A percentile compares a stretch with the other conserved stretches of the same genome.
phyloP scores from a whole-genome alignment of 1,284 basidiomycete species.

The Moniliella sp. region DNA sequence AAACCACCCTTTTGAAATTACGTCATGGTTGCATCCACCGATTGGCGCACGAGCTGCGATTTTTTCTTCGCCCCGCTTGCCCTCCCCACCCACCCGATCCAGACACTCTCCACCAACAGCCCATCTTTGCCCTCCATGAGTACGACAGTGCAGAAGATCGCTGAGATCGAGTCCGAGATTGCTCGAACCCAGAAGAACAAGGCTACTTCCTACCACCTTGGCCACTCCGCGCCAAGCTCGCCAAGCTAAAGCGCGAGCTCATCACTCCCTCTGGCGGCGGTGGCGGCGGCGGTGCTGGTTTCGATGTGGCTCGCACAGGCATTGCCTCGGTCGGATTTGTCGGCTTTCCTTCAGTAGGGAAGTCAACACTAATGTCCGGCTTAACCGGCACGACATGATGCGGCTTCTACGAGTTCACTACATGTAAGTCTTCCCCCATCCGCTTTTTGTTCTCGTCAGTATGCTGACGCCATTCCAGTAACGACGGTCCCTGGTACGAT shows the following conservation, averaged over 20 bases:
- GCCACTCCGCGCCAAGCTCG: slow-evolving; percentile 95
- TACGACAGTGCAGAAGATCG: too few relatives aligned
- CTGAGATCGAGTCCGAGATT: too few relatives aligned
- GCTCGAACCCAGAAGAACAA: slow-evolving; percentile 98
- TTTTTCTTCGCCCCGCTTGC: too few relatives aligned
- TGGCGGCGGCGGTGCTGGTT: slow-evolving; percentile 56
- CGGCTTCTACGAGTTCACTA: slow-evolving; percentile 97
- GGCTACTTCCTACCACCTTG: slow-evolving; percentile 54
- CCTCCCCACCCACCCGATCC: too few relatives aligned
- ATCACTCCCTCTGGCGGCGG: slow-evolving; percentile 58
- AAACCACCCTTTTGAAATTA: too few relatives aligned
- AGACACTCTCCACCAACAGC: too few relatives aligned
- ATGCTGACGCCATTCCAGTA: slow-evolving; percentile 4
- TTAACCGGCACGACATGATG: slow-evolving; percentile 84
- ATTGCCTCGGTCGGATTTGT: slow-evolving; percentile 62
- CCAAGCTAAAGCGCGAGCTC: slow-evolving; percentile 82
- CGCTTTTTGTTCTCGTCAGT: neutral
- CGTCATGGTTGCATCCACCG: too few relatives aligned
- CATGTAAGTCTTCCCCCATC: slow-evolving; percentile 31
- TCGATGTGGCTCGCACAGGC: slow-evolving; percentile 92
- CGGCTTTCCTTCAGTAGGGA: slow-evolving; percentile 37
- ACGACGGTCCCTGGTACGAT: slow-evolving; percentile 77
- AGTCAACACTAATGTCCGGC: slow-evolving; percentile 92
- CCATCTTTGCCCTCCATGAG: too few relatives aligned
- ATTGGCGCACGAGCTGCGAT: too few relatives aligned